Base-by-base conservation (phyloP, 2,329 filamentous ascomycete species). In the Paramyrothecium roridum region DNA sequence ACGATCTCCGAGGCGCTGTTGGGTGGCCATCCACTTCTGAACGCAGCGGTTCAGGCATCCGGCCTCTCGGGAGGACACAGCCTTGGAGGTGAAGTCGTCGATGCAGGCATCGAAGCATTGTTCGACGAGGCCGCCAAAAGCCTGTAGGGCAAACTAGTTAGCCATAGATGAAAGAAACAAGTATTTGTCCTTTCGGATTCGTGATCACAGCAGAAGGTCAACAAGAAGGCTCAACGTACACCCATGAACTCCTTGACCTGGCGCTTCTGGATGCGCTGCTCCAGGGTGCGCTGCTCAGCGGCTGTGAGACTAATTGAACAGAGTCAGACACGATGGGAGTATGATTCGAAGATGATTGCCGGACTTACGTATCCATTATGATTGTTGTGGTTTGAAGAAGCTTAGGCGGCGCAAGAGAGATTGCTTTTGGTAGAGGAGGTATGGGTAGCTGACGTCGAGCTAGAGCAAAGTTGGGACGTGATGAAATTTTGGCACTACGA, bases 201-300 rank as follows among this genome's bases (percentile, higher is more conserved):
- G 34, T 20, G 8, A 12, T 21, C 6, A 51, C 3, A 8, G 2
- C 19, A 30, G 10, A 2, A 26, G 26, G 22, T 46, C 23, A 45
- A n/a, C 2, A 47, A 22, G 56, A 50, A 57, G 33, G 52, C 52
- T 55, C 40, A 55, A 81, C 91, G 66, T 83, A 98, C 95, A 68
- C 86, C 90, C 88, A 98, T 96, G 73, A 99, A 98, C 73, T 98
- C 93, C 80, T 96, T 96, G 83, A 99, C 91, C 79, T 99, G 95
- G 78, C 95, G 96, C 79, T 90, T 90, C 81, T 98, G 92, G 85
- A 99, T 93, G 76, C 95, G 91, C 78, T 85, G 79, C 77, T 96
- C 89, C 71, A 99, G 89, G 82, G 95, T 91, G 78, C 91, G 90
- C 81, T 96, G 90, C 82, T 98, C 93, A 67, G 85, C 75, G 67